Evolutionary conservation across 768 basidiomycete species (phyloP).

Genomic region (Rhizopogon vesiculosus): DNA sequence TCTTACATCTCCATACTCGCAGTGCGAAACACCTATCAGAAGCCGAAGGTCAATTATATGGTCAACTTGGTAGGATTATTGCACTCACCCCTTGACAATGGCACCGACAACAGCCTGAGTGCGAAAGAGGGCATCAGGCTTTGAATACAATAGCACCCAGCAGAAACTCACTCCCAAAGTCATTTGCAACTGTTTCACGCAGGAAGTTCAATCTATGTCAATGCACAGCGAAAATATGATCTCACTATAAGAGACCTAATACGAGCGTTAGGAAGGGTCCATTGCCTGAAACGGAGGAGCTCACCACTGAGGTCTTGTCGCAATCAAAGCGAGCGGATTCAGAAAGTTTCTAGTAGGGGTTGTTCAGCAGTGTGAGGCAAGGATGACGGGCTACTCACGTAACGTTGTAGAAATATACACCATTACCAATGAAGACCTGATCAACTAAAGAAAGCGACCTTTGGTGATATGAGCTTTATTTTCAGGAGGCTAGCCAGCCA

Average conservation of each 20-base stretch:
- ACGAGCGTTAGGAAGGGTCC: conserved; percentile 17
- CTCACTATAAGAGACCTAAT: conserved; percentile 47
- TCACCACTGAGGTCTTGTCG: conserved; percentile 42
- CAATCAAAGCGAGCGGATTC: conserved; percentile 29
- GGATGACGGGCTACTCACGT: conserved; percentile 32
- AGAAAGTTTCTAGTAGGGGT: conserved; percentile 33
- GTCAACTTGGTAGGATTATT: not conserved
- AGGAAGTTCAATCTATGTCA: not conserved
- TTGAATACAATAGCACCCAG: not conserved
- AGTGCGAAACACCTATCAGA: conserved; percentile 45
- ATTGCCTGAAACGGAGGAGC: conserved; percentile 7
- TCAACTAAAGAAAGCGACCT: conserved; percentile 37
- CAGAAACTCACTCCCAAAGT: conserved; percentile 29
- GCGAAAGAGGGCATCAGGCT: not conserved
- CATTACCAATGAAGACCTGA: conserved; percentile 47
- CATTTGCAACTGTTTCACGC: conserved; percentile 36
- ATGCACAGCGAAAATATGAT: conserved; percentile 6
- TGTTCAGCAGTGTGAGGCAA: not conserved
- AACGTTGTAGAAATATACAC: conserved; percentile 50
- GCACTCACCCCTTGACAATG: conserved; percentile 51
- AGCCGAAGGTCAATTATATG: not conserved
- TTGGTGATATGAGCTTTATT: not conserved
- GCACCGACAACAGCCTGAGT: conserved; percentile 47
- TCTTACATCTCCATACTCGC: conserved; percentile 59
- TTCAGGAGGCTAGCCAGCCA: not conserved